A percentile compares a stretch with the other conserved stretches of the same genome.
phyloP scores from a whole-genome alignment of 257 asterid genomes.

The Marsdenia floribunda region DNA sequence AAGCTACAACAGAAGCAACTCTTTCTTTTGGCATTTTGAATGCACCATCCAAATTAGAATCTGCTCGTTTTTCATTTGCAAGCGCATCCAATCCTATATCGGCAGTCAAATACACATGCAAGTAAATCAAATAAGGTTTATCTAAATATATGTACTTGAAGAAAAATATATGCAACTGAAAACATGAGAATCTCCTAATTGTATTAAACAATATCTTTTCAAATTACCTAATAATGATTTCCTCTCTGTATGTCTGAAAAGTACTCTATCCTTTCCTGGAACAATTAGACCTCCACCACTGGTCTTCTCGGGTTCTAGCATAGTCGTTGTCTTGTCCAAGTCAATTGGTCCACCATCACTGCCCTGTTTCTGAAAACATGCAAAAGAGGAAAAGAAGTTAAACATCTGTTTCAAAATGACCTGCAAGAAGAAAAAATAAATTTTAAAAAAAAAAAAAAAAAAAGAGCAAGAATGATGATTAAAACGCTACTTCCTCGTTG shows the following conservation, averaged over 20 bases:
- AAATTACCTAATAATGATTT: slow-evolving; percentile 66
- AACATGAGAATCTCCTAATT: background rate
- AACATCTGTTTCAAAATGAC: background rate
- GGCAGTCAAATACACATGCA: background rate
- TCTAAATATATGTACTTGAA: background rate
- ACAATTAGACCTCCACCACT: slow-evolving; percentile 54
- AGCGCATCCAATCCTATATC: slow-evolving; percentile 70
- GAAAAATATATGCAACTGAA: background rate
- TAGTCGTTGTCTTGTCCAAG: slow-evolving; percentile 40
- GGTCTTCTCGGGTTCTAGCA: slow-evolving; percentile 59
- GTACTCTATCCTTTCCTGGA: slow-evolving; percentile 61
- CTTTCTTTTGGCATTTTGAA: slow-evolving; percentile 72
- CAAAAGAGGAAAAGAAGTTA: background rate
- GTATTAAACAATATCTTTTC: slow-evolving; percentile 3
- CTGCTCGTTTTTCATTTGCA: slow-evolving; percentile 57
- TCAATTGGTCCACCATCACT: slow-evolving; percentile 30
- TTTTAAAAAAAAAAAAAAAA: too few relatives aligned
- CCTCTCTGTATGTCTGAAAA: slow-evolving; percentile 55
- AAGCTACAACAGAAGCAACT: slow-evolving; percentile 57
- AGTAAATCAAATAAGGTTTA: background rate
- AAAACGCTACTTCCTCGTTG: background rate
- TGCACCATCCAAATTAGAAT: slow-evolving; percentile 36
- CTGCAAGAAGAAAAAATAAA: background rate
- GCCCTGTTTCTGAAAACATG: slow-evolving; percentile 25
- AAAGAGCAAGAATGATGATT: background rate